phyloP scores from a whole-genome alignment of 805 yeast genomes.

The Schwanniomyces yamadae region DNA sequence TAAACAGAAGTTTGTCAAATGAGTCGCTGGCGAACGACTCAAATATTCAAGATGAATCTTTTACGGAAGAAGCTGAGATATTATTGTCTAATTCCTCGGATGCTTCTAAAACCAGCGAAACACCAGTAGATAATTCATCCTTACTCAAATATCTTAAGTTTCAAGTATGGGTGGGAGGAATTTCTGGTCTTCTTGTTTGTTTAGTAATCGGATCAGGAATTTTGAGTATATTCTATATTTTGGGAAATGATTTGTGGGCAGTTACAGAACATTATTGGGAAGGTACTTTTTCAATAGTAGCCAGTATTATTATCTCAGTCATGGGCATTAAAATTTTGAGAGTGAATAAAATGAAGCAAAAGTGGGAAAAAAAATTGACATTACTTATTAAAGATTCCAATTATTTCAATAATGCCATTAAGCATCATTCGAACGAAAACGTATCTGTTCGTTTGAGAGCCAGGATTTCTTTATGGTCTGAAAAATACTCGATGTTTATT shows the following conservation, averaged over 20 bases:
- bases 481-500: constrained; percentile 36
- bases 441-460: constrained; percentile 5
- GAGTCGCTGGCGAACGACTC: too few relatives aligned
- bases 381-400: constrained; percentile 23
- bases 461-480: constrained; percentile 17
- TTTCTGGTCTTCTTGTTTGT: constrained; percentile 39
- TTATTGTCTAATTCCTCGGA: neutral
- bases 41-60: neutral
- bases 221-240: constrained; percentile 36
- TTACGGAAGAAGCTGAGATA: neutral
- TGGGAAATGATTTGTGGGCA: constrained; percentile 46
- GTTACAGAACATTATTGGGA: constrained; percentile 50
- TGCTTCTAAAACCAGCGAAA: neutral
- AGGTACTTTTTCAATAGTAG: constrained; percentile 43
- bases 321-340: constrained; percentile 48
- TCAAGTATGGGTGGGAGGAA: constrained; percentile 47
- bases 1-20: constrained; percentile 60
- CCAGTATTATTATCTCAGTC: constrained; percentile 44
- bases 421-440: neutral
- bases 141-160: constrained; percentile 24
- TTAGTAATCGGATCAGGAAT: constrained; percentile 40
- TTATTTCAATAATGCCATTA: constrained; percentile 14
- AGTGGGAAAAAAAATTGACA: constrained; percentile 43
- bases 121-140: constrained; percentile 2
- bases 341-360: constrained; percentile 43